A percentile compares a stretch with the other conserved stretches of the same genome.
phyloP scores from a whole-genome alignment of 768 basidiomycete species.

The Pholiota microspora region DNA sequence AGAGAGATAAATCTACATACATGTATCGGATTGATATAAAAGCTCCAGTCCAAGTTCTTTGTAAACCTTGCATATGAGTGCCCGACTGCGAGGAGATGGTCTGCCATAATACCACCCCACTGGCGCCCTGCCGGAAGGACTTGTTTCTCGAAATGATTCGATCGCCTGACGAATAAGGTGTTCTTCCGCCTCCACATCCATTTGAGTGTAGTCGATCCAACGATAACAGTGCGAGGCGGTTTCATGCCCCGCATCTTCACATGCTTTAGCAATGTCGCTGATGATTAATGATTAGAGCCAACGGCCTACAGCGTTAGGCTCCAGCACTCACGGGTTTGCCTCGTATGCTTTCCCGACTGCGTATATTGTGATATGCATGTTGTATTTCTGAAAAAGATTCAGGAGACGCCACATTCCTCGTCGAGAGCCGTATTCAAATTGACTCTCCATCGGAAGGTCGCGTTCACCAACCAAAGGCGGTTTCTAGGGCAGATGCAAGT shows the following conservation, averaged over 20 bases:
- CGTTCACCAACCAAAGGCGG: slow-evolving; percentile 9
- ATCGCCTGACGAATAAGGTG: slow-evolving; percentile 14
- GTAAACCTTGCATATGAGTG: slow-evolving; percentile 17
- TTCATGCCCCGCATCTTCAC: slow-evolving; percentile 16
- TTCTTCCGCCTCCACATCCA: slow-evolving; percentile 16
- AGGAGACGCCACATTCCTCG: slow-evolving; percentile 19
- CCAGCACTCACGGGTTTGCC: slow-evolving; percentile 10
- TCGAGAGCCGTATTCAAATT: slow-evolving; percentile 19
- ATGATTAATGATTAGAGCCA: too few species aligned
- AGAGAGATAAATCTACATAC: not conserved
- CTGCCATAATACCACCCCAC: slow-evolving; percentile 19
- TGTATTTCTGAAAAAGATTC: slow-evolving; percentile 18
- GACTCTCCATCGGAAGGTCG: slow-evolving; percentile 18
- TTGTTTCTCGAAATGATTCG: slow-evolving; percentile 14
- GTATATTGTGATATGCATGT: slow-evolving; percentile 14
- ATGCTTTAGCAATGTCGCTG: slow-evolving; percentile 15
- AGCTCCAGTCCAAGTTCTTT: slow-evolving; percentile 16
- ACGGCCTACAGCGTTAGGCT: too few species aligned
- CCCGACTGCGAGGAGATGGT: slow-evolving; percentile 15
- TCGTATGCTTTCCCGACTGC: slow-evolving; percentile 18
- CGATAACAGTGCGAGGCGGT: slow-evolving; percentile 20
- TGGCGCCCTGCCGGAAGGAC: slow-evolving; percentile 14
- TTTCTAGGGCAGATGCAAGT: slow-evolving; percentile 6
- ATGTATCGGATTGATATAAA: slow-evolving; percentile 16
- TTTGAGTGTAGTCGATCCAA: slow-evolving; percentile 16